These are phyloP conservation scores for Pluteus cervinus DNA, from an alignment of 768 basidiomycete genomes.

Conservation along the genomic window DNA sequence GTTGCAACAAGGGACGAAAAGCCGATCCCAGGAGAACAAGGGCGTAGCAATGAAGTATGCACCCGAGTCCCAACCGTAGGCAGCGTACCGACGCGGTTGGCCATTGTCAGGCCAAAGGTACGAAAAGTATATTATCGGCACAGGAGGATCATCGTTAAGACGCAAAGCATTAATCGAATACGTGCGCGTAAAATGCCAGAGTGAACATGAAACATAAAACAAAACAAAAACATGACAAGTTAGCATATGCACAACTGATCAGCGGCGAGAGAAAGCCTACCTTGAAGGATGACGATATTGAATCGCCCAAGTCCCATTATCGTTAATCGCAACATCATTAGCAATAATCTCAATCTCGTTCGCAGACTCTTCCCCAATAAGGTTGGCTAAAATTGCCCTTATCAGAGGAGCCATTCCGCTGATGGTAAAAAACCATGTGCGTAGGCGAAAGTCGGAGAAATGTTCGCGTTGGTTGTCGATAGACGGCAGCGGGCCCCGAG, in stretches of 20 bases:
- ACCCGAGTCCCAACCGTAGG: too few relatives aligned
- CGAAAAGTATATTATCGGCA: too few relatives aligned
- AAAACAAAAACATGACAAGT: conserved; percentile 3
- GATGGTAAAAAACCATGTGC: conserved; percentile 4
- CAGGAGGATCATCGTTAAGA: too few relatives aligned
- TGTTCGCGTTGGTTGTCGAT: not conserved
- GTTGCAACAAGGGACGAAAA: too few relatives aligned
- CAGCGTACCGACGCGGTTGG: too few relatives aligned
- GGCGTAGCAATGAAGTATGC: too few relatives aligned
- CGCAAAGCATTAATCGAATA: not conserved
- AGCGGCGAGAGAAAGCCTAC: conserved; percentile 28
- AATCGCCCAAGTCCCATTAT: conserved; percentile 74
- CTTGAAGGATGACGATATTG: conserved; percentile 85
- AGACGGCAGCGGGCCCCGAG: not conserved
- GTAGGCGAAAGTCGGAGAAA: not conserved
- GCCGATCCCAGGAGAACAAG: too few relatives aligned
- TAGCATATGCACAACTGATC: not conserved
- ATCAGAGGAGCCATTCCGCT: conserved; percentile 95
- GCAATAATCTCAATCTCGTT: conserved; percentile 84
- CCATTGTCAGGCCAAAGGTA: too few relatives aligned
- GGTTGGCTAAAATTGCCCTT: conserved; percentile 80
- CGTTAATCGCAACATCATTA: conserved; percentile 77
- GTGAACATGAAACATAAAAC: not conserved
- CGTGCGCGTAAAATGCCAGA: not conserved
- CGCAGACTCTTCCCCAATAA: conserved; percentile 69